Base-by-base conservation (phyloP, 2,329 filamentous ascomycete genomes). In the Blumeriella jaapii region DNA sequence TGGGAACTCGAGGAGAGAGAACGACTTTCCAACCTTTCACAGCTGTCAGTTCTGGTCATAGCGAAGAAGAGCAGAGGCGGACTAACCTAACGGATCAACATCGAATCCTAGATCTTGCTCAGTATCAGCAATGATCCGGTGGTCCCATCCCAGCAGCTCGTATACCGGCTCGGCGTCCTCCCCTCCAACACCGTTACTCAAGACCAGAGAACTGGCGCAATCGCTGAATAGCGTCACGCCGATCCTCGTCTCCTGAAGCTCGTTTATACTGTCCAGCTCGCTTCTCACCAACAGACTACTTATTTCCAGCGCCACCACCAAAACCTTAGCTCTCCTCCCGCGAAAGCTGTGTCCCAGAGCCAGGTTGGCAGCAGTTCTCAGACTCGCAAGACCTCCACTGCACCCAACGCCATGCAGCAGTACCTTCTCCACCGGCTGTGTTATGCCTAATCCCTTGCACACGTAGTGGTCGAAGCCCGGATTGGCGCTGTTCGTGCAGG, bases 401-500 rank as follows among this genome's bases (percentile, higher is more conserved):
- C 77, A 82, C 9, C 76, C 77, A 10, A 81, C 64, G 3, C 76
- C 76, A 49, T 80, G 74, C 11, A 82, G 61, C 3, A 81, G 60
- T 5, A 77, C 69, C 49, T 75, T 78, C 47, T 82, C 74, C 2
- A 76, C 65, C n/a, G 59, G 59, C 20, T 66, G 60, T n/a, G 61
- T 60, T 18, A 80, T 61, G 0, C 72, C 71, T 2, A 82, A 57
- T 4, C 62, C 59, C 49, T 71, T 73, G 34, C 67, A 67, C 15
- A 81, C 71, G 42, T 64, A 77, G 53, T 79, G 72, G 46, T 81
- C 77, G 50, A 74, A 81, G 1, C 76, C 76, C 0, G 76, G 76
- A 51, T 80, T 81, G 11, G 74, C 74, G 44, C 73, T 78, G 52
- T 81, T 72, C 6, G 76, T 82, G 52, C 77, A 81, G 4, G 75